Base-by-base conservation (phyloP, 768 basidiomycete genomes). In the Phaeotremella fagi region DNA sequence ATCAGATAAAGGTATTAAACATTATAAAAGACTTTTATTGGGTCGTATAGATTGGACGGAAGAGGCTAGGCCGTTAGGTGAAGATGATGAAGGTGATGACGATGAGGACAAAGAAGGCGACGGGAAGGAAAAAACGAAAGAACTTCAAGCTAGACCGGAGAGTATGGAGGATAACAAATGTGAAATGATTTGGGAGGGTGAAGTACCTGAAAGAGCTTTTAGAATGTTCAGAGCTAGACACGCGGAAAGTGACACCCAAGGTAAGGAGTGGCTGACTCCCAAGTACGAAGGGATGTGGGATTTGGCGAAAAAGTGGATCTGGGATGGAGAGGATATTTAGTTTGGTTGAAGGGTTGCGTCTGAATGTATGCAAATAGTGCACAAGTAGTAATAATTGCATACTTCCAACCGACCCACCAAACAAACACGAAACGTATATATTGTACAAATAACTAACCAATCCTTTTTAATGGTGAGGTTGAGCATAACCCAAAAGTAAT, bases 251-350 rank as follows among this genome's bases (percentile, higher is more conserved):
- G 95, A 99, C 72, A 76, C 80, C 22, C 80, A 84, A 31, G 94
- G 90, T 12, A 88, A 87, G 75, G 92, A 95, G 61, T 79, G 82
- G 45, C 79, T 98, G 24, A 92, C 92, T 1, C 80, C 82, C 54
- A 90, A 84, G 79, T 72, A 90, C 74, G 84, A 85, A 44, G 88
- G 89, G 0, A 87, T 90, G 71, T 98, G 92, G 92, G 94, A 97
- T 73, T 82, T 88, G 74, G 84, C 90, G 25, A 95, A 91, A 82
- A 86, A 87, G 55, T 73, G 66, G 66, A 57, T 64, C 14, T 74
- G 72, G 72, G 45, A 57, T 27, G 68, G 66, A 2, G 68, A 69
- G 29, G 72, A 72, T 25, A 51, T 59, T 12, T 64, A 52, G 45
- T n/a, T n/a, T n/a, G n/a, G n/a, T n/a, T n/a, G n/a, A n/a, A n/a